A percentile compares a stretch with the other conserved stretches of the same genome.
Evolutionary conservation across 2,329 filamentous ascomycete genomes (phyloP).

Genomic region (Colletotrichum falcatum): DNA sequence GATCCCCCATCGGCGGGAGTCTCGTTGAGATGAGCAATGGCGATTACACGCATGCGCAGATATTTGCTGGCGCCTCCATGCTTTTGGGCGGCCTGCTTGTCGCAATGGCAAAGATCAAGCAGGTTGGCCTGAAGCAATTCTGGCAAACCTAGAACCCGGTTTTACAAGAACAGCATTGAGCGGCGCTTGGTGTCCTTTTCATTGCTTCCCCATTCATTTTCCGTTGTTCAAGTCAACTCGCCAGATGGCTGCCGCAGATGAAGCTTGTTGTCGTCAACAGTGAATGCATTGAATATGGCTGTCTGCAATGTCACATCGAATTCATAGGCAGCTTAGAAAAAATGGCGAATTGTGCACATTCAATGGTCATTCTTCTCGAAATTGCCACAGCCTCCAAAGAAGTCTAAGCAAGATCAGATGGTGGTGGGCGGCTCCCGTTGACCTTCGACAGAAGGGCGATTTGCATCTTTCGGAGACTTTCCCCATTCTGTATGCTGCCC

Average conservation of each 20-base stretch:
- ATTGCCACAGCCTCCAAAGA: neutral
- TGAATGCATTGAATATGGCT: too few relatives aligned
- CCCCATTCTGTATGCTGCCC: neutral
- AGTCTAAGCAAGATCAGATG: neutral
- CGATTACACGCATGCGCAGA: conserved; percentile 27
- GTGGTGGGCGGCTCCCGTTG: too few relatives aligned
- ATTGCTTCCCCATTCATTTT: too few relatives aligned
- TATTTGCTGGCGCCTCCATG: conserved; percentile 32
- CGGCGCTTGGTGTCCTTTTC: neutral
- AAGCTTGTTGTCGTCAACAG: too few relatives aligned
- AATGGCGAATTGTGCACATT: neutral
- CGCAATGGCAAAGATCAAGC: conserved; percentile 35
- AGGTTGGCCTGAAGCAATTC: conserved; percentile 27
- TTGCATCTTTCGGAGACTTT: neutral
- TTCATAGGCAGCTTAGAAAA: neutral
- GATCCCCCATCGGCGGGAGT: conserved; percentile 56
- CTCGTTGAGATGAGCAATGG: conserved; percentile 51
- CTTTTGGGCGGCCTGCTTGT: conserved; percentile 31
- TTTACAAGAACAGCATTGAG: neutral
- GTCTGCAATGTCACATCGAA: neutral
- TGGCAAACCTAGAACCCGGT: conserved; percentile 7
- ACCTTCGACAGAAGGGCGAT: too few relatives aligned
- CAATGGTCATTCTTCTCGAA: neutral
- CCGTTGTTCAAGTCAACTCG: neutral
- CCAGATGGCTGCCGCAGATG: neutral